These are phyloP conservation scores for Coniochaeta ligniaria DNA, from an alignment of 2,329 filamentous ascomycete species.

Conservation along the genomic window DNA sequence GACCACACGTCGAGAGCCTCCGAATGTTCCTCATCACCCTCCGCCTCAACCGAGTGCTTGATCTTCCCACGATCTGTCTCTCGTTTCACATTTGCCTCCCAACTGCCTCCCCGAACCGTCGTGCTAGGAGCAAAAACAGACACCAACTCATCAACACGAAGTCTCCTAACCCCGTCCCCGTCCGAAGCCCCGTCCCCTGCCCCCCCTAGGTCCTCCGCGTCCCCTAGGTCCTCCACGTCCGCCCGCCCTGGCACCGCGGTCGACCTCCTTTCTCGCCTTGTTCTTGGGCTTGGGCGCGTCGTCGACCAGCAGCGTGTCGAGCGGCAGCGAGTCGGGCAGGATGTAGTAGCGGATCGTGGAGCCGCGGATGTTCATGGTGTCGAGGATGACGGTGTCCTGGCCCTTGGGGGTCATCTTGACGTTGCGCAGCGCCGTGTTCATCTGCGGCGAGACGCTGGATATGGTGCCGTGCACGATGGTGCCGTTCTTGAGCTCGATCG, in stretches of 20 bases:
- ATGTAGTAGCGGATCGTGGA: slow-evolving; percentile 61
- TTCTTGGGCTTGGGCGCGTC: slow-evolving; percentile 99
- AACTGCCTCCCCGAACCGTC: no score
- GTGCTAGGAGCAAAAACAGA: not conserved
- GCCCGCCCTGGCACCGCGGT: slow-evolving; percentile 47
- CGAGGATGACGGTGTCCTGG: slow-evolving; percentile 79
- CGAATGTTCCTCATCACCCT: not conserved
- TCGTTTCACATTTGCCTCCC: not conserved
- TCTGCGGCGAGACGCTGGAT: slow-evolving; percentile 91
- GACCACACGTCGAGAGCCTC: not conserved
- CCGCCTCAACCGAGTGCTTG: not conserved
- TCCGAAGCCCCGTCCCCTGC: slow-evolving; percentile 24
- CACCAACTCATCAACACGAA: not conserved
- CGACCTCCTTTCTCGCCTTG: slow-evolving; percentile 91
- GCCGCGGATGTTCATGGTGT: slow-evolving; percentile 86
- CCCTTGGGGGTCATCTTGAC: slow-evolving; percentile 94
- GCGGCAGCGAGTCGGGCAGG: slow-evolving; percentile 86
- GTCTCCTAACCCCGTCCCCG: slow-evolving; percentile 7
- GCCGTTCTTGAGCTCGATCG: slow-evolving; percentile 97
- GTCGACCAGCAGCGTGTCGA: slow-evolving; percentile 93
- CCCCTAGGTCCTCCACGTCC: slow-evolving; percentile 45
- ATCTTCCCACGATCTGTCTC: not conserved
- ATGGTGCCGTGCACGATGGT: slow-evolving; percentile 97
- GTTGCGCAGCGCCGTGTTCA: slow-evolving; percentile 93
- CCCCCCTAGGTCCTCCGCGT: slow-evolving; percentile 23